Evolutionary conservation across 176 grass and related monocot genomes (phyloP).

Genomic region (Coix lacrymajobi): DNA sequence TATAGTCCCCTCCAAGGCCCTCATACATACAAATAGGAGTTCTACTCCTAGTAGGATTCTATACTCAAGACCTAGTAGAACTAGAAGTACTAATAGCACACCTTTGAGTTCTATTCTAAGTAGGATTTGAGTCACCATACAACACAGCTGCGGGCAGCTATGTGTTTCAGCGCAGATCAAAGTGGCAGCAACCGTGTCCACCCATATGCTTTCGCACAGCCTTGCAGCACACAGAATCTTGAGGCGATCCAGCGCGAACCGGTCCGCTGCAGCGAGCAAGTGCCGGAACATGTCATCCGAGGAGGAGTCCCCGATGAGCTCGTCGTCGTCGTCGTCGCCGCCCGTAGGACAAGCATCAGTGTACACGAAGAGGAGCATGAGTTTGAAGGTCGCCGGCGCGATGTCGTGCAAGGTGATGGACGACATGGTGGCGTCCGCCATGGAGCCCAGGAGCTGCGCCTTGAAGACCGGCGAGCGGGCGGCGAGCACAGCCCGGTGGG

Average conservation of each 20-base stretch:
- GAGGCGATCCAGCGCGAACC: slow-evolving; percentile 42
- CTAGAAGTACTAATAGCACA: too few species aligned
- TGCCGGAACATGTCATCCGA: not conserved
- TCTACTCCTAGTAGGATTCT: too few species aligned
- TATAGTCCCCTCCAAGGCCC: too few species aligned
- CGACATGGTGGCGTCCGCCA: not conserved
- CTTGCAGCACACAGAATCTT: slow-evolving; percentile 40
- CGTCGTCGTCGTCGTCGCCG: too few species aligned
- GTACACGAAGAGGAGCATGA: slow-evolving; percentile 43
- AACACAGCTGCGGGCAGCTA: slow-evolving; percentile 31
- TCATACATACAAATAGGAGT: too few species aligned
- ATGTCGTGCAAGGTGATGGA: slow-evolving; percentile 26
- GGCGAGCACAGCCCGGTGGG: slow-evolving; percentile 1
- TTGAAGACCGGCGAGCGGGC: slow-evolving; percentile 21
- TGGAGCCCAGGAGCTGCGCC: slow-evolving; percentile 13
- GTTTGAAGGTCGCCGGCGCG: not conserved
- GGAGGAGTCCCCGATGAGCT: not conserved
- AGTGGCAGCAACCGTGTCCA: slow-evolving; percentile 17
- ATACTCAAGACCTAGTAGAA: too few species aligned
- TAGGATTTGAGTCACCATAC: too few species aligned
- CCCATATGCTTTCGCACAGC: slow-evolving; percentile 15
- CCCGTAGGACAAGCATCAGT: slow-evolving; percentile 11
- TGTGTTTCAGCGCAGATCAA: slow-evolving; percentile 39
- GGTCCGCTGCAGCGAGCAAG: slow-evolving; percentile 40
- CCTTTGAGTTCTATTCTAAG: too few species aligned